Evolutionary conservation across 2,329 filamentous ascomycete genomes (phyloP), one percentile per base, ranked within the genome.

Genomic region (Colletotrichum incanum): DNA sequence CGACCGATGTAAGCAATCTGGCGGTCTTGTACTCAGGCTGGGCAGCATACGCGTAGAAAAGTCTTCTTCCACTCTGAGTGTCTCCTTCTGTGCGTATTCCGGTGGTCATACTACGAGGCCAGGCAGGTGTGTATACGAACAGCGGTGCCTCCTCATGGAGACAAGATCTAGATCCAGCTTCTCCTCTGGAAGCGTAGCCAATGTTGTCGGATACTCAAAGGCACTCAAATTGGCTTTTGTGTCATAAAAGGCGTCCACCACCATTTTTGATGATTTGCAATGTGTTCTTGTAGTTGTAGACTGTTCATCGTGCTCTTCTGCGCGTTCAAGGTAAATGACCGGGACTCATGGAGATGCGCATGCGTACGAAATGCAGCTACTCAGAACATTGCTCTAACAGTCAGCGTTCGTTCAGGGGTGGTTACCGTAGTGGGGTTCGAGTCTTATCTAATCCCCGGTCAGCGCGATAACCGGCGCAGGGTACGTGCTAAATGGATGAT

Each of bases 1-100:
- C 96, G 9, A 96, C 93, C 1, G 96, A 99, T 82, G 95, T 98
- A 84, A 90, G 90, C 76, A 98, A 99, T 79, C 81, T 99, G 78
- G 96, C 96, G 2, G 92, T 98, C 52, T 83, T 99, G 77, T 99
- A 96, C 84, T 93, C 92, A 77, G 85, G 86, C 55, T 84, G 82
- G 83, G 82, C 82, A 66, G 82, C 83, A 50, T 84, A 84, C 77
- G 82, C 82, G 71, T 84, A 70, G 80, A 41, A 20, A 50, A 8
- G 5, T 20, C 1, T 59, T 4, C 23, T 20, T 5, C 49, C 8
- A 37, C 20, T 20, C 43, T 39, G 31, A 23, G 2, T 2, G 20
- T 14, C 14, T 26, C n/a, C 54, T 12, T 23, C 20, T 4, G 6
- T 14, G 5, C 5, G 11, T 7, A 11, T 47, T 43, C 26, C 6